phyloP scores from a whole-genome alignment of 805 yeast genomes.

The Candida jianshihensis region DNA sequence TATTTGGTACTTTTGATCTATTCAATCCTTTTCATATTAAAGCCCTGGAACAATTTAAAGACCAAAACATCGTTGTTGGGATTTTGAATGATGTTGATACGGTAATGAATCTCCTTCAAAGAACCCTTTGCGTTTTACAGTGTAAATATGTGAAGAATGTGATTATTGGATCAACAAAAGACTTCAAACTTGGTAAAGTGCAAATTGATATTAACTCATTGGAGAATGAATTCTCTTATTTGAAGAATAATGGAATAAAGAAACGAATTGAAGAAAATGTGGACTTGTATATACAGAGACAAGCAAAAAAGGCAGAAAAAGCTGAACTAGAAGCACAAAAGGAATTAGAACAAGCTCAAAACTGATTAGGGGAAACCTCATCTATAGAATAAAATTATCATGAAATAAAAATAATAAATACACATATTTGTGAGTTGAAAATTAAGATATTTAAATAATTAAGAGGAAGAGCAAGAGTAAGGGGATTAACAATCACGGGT shows the following conservation, averaged over 20 bases:
- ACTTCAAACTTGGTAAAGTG: conserved; percentile 1
- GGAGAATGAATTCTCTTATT: conserved; percentile 52
- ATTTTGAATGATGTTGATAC: conserved; percentile 69
- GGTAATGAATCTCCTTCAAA: conserved; percentile 81
- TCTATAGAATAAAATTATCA: too few species aligned
- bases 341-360: conserved; percentile 3
- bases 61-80: conserved; percentile 54
- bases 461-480: not conserved
- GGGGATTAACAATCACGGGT: conserved; percentile 9
- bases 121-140: conserved; percentile 82
- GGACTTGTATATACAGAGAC: conserved; percentile 77
- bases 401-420: too few species aligned
- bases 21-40: conserved; percentile 92
- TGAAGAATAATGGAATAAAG: conserved; percentile 68
- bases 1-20: conserved; percentile 85
- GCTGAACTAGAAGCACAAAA: conserved; percentile 39
- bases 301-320: conserved; percentile 80
- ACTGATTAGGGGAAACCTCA: not conserved
- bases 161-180: conserved; percentile 35
- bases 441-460: too few species aligned
- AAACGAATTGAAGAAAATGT: conserved; percentile 64
- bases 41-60: conserved; percentile 40
- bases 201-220: conserved; percentile 25
- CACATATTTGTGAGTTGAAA: too few species aligned
- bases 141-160: conserved; percentile 79